These are phyloP conservation scores for Psilocybe cubensis DNA, from an alignment of 768 basidiomycete species.

Conservation along the genomic window DNA sequence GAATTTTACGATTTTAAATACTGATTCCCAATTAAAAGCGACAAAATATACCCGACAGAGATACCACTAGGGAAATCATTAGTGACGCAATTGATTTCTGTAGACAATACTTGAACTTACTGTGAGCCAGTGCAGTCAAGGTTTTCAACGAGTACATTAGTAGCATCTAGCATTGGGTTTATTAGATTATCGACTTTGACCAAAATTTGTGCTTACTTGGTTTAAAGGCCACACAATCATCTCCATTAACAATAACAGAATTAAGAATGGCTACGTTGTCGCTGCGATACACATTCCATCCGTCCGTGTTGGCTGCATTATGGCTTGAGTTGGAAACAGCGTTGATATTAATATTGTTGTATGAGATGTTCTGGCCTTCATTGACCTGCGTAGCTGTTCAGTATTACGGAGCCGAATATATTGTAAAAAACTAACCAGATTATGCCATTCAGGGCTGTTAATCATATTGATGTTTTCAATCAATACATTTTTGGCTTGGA, in stretches of 20 bases:
- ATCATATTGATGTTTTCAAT: conserved; percentile 52
- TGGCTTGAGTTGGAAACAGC: conserved; percentile 49
- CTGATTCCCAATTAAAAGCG: background rate
- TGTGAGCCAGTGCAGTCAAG: conserved; percentile 64
- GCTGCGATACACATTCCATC: conserved; percentile 67
- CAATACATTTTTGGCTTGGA: conserved; percentile 49
- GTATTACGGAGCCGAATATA: no score
- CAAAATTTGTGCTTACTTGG: conserved; percentile 42
- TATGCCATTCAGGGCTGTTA: conserved; percentile 57
- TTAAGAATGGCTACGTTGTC: conserved; percentile 51
- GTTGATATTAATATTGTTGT: conserved; percentile 48
- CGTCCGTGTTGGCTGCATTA: conserved; percentile 55
- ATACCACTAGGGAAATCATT: conserved; percentile 44
- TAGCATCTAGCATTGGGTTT: conserved; percentile 38
- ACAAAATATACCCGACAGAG: conserved; percentile 44
- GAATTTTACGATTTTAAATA: background rate
- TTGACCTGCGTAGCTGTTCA: no score
- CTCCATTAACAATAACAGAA: conserved; percentile 55
- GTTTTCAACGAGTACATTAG: conserved; percentile 59
- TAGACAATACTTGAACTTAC: conserved; percentile 31
- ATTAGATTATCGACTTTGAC: background rate
- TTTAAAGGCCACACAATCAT: conserved; percentile 66
- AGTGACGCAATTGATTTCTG: background rate
- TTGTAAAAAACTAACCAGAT: conserved; percentile 44
- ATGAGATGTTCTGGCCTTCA: conserved; percentile 49